Percentiles rank a stretch among this genome's conserved stretches.
Conservation (phyloP, 2,329 filamentous ascomycete species). For the Alternaria conjuncta region DNA sequence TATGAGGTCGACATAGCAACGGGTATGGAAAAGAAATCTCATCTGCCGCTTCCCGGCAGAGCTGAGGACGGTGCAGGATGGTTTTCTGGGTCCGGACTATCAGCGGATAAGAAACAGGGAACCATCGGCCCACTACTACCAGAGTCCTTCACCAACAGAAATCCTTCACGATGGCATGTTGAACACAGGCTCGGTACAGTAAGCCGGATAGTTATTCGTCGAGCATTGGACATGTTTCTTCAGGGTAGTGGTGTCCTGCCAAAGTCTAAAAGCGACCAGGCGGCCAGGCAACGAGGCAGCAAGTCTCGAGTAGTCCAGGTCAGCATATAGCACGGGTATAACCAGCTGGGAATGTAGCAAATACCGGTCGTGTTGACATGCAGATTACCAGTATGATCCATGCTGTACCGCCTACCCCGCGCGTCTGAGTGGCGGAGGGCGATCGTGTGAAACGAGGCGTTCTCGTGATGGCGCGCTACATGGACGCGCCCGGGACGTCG, state of each 20-base stretch:
- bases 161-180: neutral
- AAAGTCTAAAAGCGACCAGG: neutral
- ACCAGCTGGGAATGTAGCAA: neutral
- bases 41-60: neutral
- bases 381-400: conserved; percentile 10
- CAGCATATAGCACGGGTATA: neutral
- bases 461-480: conserved; percentile 26
- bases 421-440: conserved; percentile 28
- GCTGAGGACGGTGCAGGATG: neutral
- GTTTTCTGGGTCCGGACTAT: neutral
- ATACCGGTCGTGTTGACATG: conserved; percentile 33
- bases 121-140: neutral
- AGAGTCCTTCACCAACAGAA: neutral
- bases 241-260: neutral
- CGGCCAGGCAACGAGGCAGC: neutral
- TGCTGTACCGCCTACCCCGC: conserved; percentile 10
- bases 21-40: conserved; percentile 1
- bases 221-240: neutral
- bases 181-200: neutral
- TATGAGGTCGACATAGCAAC: conserved; percentile 12
- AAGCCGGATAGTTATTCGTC: neutral
- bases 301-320: neutral
- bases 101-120: neutral
- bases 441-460: conserved; percentile 26
- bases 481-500: conserved; percentile 23